A percentile compares a stretch with the other conserved stretches of the same genome.
phyloP scores from a whole-genome alignment of 2,329 filamentous ascomycete species.

The Ophiostoma fasciatum region DNA sequence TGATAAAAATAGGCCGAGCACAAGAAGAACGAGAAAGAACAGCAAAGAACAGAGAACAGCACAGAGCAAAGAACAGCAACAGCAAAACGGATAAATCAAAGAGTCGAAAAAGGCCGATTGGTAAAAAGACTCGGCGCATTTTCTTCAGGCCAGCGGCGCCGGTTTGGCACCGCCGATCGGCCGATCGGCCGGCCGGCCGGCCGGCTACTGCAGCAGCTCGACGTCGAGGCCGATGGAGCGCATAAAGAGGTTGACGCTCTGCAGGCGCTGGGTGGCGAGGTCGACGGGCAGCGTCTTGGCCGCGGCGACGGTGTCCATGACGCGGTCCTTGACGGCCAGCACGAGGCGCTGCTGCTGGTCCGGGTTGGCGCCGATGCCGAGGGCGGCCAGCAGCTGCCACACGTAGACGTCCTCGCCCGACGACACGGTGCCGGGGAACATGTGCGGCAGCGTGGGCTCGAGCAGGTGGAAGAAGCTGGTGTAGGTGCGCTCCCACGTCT shows the following conservation, averaged over 20 bases:
- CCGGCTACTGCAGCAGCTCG: constrained; percentile 40
- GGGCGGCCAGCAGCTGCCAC: constrained; percentile 93
- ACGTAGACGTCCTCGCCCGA: constrained; percentile 89
- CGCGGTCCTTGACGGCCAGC: constrained; percentile 89
- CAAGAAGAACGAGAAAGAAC: too few relatives aligned
- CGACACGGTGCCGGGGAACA: constrained; percentile 87
- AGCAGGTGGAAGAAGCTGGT: constrained; percentile 75
- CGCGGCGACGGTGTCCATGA: constrained; percentile 85
- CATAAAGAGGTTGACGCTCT: constrained; percentile 97
- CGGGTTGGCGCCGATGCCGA: constrained; percentile 82
- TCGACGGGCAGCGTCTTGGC: constrained; percentile 80
- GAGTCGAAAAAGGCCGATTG: too few relatives aligned
- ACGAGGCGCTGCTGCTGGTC: constrained; percentile 93
- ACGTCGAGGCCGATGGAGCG: constrained; percentile 97
- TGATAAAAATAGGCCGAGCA: too few relatives aligned
- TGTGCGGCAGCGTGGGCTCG: constrained; percentile 66
- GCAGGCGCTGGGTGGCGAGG: constrained; percentile 68
- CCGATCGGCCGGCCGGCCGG: too few relatives aligned
- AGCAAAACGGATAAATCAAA: too few relatives aligned
- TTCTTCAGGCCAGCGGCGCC: too few relatives aligned
- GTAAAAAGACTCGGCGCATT: too few relatives aligned
- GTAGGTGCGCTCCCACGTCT: constrained; percentile 72
- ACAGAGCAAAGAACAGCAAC: too few relatives aligned
- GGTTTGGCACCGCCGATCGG: too few relatives aligned
- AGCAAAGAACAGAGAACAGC: too few relatives aligned